These are phyloP conservation scores for Cryptococcus sp. DNA, from an alignment of 1,284 basidiomycete genomes.

Conservation along the genomic window DNA sequence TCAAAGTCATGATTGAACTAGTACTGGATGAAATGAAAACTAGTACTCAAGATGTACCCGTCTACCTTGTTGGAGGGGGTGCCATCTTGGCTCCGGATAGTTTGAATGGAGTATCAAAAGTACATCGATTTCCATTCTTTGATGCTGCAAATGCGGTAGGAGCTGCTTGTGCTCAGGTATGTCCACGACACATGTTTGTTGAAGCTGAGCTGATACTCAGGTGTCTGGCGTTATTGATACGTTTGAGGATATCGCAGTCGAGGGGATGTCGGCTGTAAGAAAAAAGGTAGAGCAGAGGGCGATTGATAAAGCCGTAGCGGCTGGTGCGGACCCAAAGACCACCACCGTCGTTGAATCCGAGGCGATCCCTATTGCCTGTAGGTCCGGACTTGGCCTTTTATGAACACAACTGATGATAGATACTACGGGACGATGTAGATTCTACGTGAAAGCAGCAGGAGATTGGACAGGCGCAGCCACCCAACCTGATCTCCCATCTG, in stretches of 20 bases:
- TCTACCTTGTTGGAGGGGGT: slow-evolving; percentile 39
- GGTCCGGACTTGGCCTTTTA: not conserved
- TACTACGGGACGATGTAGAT: slow-evolving; percentile 31
- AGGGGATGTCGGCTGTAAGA: slow-evolving; percentile 33
- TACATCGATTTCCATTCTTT: slow-evolving; percentile 54
- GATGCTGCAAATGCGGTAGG: slow-evolving; percentile 60
- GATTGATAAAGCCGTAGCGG: slow-evolving; percentile 50
- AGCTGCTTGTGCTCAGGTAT: slow-evolving; percentile 35
- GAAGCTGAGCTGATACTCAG: not conserved
- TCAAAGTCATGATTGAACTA: slow-evolving; percentile 55
- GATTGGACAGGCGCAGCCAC: slow-evolving; percentile 29
- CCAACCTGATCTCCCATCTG: not conserved
- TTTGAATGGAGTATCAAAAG: slow-evolving; percentile 52
- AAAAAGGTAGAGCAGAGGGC: slow-evolving; percentile 50
- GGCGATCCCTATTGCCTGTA: slow-evolving; percentile 34
- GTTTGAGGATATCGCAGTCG: slow-evolving; percentile 28
- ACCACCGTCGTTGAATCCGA: slow-evolving; percentile 54
- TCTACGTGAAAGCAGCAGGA: slow-evolving; percentile 43
- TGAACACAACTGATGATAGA: slow-evolving; percentile 9
- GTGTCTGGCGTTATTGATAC: slow-evolving; percentile 38
- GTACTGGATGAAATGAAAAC: slow-evolving; percentile 60
- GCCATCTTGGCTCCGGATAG: slow-evolving; percentile 44
- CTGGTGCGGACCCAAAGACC: slow-evolving; percentile 50
- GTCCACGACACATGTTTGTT: not conserved
- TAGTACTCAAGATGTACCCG: slow-evolving; percentile 39